These are phyloP conservation scores for Papiliotrema flavescens DNA, from an alignment of 1,284 basidiomycete species.

Conservation along the genomic window DNA sequence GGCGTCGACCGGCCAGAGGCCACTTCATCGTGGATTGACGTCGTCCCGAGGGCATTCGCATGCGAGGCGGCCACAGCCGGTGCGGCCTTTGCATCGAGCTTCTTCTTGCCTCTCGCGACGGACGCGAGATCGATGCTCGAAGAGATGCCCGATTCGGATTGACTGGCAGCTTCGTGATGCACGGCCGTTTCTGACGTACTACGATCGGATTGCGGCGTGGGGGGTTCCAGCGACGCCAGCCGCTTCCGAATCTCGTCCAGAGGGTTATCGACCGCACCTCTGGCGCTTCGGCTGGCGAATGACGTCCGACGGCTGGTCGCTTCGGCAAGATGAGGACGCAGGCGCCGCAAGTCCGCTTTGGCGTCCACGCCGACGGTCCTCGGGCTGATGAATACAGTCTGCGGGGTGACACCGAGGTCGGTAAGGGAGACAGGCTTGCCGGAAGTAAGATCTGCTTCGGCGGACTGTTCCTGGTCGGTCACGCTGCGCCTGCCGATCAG, in stretches of 20 bases:
- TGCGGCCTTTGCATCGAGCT: conserved; percentile 68
- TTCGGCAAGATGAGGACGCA: conserved; percentile 33
- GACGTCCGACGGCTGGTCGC: conserved; percentile 36
- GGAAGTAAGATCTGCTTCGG: conserved; percentile 25
- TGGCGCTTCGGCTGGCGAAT: conserved; percentile 36
- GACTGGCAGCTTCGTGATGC: conserved; percentile 14
- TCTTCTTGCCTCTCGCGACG: conserved; percentile 18
- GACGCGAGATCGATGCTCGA: conserved; percentile 30
- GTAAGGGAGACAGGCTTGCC: conserved; percentile 58
- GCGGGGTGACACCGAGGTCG: conserved; percentile 83
- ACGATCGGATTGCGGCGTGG: conserved; percentile 10
- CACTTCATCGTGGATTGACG: conserved; percentile 49
- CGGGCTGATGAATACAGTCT: conserved; percentile 84
- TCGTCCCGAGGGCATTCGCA: conserved; percentile 64
- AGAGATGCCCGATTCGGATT: conserved; percentile 38
- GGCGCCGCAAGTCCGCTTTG: conserved; percentile 31
- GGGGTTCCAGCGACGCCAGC: conserved; percentile 34
- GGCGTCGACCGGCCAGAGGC: conserved; percentile 44
- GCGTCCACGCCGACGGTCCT: conserved; percentile 39
- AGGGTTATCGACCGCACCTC: conserved; percentile 33
- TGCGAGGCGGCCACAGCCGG: conserved; percentile 77
- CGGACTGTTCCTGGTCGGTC: conserved; percentile 10
- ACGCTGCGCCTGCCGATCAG: conserved; percentile 27
- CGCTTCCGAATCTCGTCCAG: conserved; percentile 41
- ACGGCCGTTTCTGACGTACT: conserved; percentile 2